phyloP scores from a whole-genome alignment of 306 rosid genomes.

The Citrullus colocynthis region DNA sequence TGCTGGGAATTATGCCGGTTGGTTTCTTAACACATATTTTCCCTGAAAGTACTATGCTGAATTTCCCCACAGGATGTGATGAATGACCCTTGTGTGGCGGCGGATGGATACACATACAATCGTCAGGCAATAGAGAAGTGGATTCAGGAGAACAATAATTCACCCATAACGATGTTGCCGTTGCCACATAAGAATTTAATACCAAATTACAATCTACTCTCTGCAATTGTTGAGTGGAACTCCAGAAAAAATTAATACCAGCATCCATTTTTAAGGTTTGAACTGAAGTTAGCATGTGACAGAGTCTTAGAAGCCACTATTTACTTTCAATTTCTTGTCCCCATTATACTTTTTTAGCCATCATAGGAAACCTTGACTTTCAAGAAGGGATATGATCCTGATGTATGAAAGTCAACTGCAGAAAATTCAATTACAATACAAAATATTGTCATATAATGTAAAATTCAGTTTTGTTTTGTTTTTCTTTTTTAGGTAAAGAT shows the following conservation, averaged over 20 bases:
- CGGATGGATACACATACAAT: conserved; percentile 89
- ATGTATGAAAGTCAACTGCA: not conserved
- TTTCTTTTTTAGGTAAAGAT: not conserved
- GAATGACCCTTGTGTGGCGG: conserved; percentile 92
- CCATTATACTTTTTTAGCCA: too few species aligned
- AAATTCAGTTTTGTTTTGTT: conserved; percentile 2
- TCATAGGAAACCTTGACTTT: not conserved
- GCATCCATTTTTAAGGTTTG: conserved; percentile 2
- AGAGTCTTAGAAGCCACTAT: not conserved
- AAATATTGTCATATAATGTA: not conserved
- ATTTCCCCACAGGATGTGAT: conserved; percentile 53
- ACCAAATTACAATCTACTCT: conserved; percentile 71
- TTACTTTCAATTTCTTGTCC: not conserved
- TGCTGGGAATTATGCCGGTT: not conserved
- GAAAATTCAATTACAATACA: too few species aligned
- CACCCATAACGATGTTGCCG: conserved; percentile 73
- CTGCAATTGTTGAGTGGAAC: conserved; percentile 93
- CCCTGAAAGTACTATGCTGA: not conserved
- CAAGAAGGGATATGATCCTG: not conserved
- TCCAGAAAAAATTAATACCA: conserved; percentile 12
- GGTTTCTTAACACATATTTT: not conserved
- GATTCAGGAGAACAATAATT: conserved; percentile 48
- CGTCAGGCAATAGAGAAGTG: conserved; percentile 59
- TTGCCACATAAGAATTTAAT: conserved; percentile 53
- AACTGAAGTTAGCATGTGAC: not conserved